Evolutionary conservation across 176 grass and related monocot species (phyloP).

Genomic region (Dendrocalamus sinicus): DNA sequence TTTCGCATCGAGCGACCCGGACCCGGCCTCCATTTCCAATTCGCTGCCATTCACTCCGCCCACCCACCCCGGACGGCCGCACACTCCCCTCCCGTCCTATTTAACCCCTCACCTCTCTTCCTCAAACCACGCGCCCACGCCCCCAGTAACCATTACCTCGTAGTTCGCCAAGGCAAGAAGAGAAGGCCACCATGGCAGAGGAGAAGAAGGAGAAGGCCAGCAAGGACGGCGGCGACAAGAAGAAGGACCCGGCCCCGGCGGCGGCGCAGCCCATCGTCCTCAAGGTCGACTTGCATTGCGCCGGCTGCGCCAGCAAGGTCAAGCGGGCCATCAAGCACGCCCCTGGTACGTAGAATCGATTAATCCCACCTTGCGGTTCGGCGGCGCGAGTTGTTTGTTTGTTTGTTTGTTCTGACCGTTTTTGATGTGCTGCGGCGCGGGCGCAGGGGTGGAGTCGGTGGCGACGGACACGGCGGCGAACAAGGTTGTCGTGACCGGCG

Average conservation of each 20-base stretch:
- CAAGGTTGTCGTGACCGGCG: conserved; percentile 60
- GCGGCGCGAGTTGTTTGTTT: background rate
- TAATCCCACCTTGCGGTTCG: background rate
- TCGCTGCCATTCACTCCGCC: background rate
- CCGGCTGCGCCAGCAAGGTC: conserved; percentile 74
- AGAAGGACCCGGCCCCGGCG: conserved; percentile 36
- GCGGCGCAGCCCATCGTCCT: conserved; percentile 47
- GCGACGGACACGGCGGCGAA: conserved; percentile 49
- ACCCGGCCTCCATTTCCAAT: background rate
- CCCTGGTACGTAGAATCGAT: conserved; percentile 35
- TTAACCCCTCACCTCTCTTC: background rate
- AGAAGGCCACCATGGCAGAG: conserved; percentile 32
- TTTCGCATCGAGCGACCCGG: background rate
- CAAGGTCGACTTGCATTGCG: conserved; percentile 83
- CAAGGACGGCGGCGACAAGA: conserved; percentile 6
- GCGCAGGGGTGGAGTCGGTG: conserved; percentile 58
- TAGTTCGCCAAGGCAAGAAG: background rate
- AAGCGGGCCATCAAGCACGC: conserved; percentile 56
- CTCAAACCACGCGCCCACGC: conserved; percentile 17
- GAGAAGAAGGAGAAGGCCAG: conserved; percentile 34
- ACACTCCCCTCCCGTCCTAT: background rate
- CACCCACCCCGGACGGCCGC: conserved; percentile 15
- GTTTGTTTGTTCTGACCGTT: background rate
- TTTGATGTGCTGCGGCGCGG: no score
- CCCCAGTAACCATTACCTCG: conserved; percentile 3